Percentiles rank a stretch among this genome's conserved stretches.
These are phyloP conservation scores for Extremus antarcticus DNA, from an alignment of 495 filamentous ascomycete genomes.

Conservation along the genomic window DNA sequence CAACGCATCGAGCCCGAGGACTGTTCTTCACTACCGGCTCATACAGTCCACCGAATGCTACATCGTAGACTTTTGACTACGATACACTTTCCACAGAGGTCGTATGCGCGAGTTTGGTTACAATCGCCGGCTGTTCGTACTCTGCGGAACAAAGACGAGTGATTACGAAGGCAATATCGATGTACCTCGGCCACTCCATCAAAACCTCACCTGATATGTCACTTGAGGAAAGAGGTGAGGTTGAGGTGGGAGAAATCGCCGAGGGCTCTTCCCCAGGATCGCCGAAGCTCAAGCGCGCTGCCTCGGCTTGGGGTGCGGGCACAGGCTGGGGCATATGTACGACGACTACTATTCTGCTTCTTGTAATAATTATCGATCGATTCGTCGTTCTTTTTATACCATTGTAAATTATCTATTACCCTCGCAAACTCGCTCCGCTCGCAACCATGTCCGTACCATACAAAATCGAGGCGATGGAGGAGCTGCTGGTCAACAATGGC, in stretches of 20 bases:
- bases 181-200: neutral
- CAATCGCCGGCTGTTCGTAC: too few species aligned
- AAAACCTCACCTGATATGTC: neutral
- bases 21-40: too few species aligned
- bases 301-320: neutral
- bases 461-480: slow-evolving; percentile 13
- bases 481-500: slow-evolving; percentile 16
- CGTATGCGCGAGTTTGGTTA: too few species aligned
- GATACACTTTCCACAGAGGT: too few species aligned
- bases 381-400: neutral
- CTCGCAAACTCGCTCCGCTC: neutral
- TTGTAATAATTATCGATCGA: too few species aligned
- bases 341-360: neutral
- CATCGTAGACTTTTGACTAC: too few species aligned
- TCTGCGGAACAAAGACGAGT: too few species aligned
- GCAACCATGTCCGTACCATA: slow-evolving; percentile 18
- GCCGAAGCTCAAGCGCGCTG: too few species aligned
- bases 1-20: too few species aligned
- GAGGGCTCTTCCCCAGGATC: too few species aligned
- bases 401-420: neutral
- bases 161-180: neutral
- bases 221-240: too few species aligned
- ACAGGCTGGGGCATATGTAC: neutral
- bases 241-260: neutral
- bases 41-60: too few species aligned